Conservation (phyloP, 441 rosid genomes). For the Erodium chrysanthum region DNA sequence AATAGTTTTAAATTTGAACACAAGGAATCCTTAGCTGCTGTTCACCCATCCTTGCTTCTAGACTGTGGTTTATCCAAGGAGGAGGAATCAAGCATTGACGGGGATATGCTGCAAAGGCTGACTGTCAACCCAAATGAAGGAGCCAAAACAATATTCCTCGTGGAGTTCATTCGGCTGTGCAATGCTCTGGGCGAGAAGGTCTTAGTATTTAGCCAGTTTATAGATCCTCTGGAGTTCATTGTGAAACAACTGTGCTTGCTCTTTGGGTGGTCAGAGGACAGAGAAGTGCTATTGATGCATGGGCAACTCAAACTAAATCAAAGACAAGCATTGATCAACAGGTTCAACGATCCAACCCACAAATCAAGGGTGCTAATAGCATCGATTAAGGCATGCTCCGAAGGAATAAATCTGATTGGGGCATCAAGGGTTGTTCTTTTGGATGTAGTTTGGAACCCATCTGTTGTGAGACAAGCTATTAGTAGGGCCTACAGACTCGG, state of each 20-base stretch:
- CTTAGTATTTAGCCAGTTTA: conserved; percentile 52
- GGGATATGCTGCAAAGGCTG: conserved; percentile 18
- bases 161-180: conserved; percentile 40
- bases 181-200: conserved; percentile 44
- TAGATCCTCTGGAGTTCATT: conserved; percentile 37
- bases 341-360: conserved; percentile 39
- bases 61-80: conserved; percentile 16
- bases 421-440: conserved; percentile 21
- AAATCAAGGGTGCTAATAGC: conserved; percentile 54
- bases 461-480: conserved; percentile 1
- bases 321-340: conserved; percentile 40
- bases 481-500: not conserved
- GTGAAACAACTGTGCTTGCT: conserved; percentile 27
- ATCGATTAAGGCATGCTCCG: conserved; percentile 59
- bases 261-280: conserved; percentile 39
- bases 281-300: conserved; percentile 41
- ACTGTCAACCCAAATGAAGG: conserved; percentile 40
- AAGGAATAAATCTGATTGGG: conserved; percentile 71
- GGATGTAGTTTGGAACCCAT: not conserved
- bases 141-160: conserved; percentile 47
- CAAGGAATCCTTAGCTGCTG: conserved; percentile 37
- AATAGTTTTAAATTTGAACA: conserved; percentile 13
- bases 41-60: conserved; percentile 49
- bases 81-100: conserved; percentile 13
- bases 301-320: conserved; percentile 33